Percentiles rank a stretch among this genome's conserved stretches.
Evolutionary conservation across 1,284 basidiomycete species (phyloP).

Genomic region (Ceratobasidium sp.): DNA sequence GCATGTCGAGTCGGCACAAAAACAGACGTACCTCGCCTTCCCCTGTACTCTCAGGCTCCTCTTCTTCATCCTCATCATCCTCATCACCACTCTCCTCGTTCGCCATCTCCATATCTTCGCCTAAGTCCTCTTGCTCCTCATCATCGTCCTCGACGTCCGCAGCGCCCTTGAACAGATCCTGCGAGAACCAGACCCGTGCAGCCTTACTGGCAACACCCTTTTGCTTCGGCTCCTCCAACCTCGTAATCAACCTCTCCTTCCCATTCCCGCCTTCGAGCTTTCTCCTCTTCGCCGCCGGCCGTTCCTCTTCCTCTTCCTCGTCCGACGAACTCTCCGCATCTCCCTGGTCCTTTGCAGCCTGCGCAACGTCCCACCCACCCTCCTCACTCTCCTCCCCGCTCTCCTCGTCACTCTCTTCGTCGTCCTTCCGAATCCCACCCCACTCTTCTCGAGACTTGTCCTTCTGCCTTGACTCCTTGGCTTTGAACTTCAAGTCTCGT

Average conservation of each 20-base stretch:
- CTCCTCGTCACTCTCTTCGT: conserved; percentile 62
- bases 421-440: conserved; percentile 71
- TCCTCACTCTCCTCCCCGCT: conserved; percentile 64
- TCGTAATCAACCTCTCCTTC: conserved; percentile 62
- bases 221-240: conserved; percentile 59
- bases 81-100: conserved; percentile 58
- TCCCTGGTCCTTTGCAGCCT: conserved; percentile 60
- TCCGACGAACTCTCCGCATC: conserved; percentile 61
- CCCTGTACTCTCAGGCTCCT: conserved; percentile 56
- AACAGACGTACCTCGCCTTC: conserved; percentile 56
- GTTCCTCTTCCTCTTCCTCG: conserved; percentile 56
- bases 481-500: conserved; percentile 91
- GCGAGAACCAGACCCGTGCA: conserved; percentile 92
- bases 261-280: conserved; percentile 55
- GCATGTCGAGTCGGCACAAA: background rate
- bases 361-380: conserved; percentile 62
- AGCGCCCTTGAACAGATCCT: conserved; percentile 89
- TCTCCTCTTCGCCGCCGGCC: conserved; percentile 52
- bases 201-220: conserved; percentile 61
- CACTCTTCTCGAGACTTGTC: conserved; percentile 80
- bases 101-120: conserved; percentile 57
- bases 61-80: too few species aligned
- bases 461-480: conserved; percentile 83
- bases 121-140: conserved; percentile 62
- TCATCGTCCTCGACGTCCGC: conserved; percentile 66